These are phyloP conservation scores for Kuraishia capsulata DNA, from an alignment of 805 yeast genomes.

Conservation along the genomic window DNA sequence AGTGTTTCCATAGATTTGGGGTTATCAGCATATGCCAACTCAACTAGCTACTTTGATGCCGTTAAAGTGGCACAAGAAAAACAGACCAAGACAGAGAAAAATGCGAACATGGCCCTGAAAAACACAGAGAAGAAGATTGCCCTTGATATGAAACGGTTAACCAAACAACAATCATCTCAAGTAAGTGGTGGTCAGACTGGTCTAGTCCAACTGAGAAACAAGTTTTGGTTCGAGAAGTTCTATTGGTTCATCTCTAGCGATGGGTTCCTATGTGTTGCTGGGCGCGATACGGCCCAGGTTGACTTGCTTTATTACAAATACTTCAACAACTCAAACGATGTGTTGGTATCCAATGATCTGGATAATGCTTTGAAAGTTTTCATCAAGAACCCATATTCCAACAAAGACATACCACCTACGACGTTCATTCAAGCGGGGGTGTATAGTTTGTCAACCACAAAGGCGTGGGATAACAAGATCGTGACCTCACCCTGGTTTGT, in stretches of 20 bases:
- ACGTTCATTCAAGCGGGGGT: conserved; percentile 87
- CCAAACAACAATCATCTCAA: conserved; percentile 29
- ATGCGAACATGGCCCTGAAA: conserved; percentile 67
- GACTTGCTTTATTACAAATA: conserved; percentile 77
- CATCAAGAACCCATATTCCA: conserved; percentile 68
- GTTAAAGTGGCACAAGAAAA: conserved; percentile 71
- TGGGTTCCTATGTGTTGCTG: conserved; percentile 79
- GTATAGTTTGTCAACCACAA: conserved; percentile 70
- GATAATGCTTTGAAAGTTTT: conserved; percentile 71
- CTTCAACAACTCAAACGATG: conserved; percentile 60
- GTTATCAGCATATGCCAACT: conserved; percentile 81
- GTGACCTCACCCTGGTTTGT: conserved; percentile 83
- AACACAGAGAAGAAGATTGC: conserved; percentile 74
- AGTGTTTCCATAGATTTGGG: conserved; percentile 59
- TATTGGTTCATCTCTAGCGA: conserved; percentile 92
- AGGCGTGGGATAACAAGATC: conserved; percentile 84
- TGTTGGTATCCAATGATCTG: conserved; percentile 63
- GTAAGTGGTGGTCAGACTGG: conserved; percentile 13
- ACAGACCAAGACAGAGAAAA: conserved; percentile 71
- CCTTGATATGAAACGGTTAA: conserved; percentile 59
- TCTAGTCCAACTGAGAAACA: conserved; percentile 55
- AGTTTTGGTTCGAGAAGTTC: conserved; percentile 90
- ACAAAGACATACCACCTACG: conserved; percentile 72
- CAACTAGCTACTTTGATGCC: conserved; percentile 69
- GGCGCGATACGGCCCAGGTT: conserved; percentile 70